Evolutionary conservation across 2,329 filamentous ascomycete species (phyloP).

Genomic region (Cercospora sojina): DNA sequence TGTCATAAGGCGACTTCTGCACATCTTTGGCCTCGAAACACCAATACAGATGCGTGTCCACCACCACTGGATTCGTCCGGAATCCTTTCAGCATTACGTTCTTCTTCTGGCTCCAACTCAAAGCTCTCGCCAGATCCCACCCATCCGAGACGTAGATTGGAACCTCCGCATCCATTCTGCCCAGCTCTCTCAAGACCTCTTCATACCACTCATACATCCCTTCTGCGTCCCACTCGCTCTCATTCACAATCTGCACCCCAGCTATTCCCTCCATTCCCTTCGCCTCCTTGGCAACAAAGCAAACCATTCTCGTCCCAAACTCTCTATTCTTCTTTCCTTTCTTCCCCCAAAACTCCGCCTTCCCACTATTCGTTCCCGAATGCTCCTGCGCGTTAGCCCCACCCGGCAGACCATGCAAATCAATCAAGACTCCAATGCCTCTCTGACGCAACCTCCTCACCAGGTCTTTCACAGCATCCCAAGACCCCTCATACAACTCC

Average conservation of each 20-base stretch:
- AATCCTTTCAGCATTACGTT: slow-evolving; percentile 20
- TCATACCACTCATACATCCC: slow-evolving; percentile 60
- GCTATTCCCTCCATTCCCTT: slow-evolving; percentile 48
- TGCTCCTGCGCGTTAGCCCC: slow-evolving; percentile 58
- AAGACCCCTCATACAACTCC: slow-evolving; percentile 55
- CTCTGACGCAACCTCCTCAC: slow-evolving; percentile 46
- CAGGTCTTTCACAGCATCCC: slow-evolving; percentile 51
- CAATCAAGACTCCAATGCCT: slow-evolving; percentile 58
- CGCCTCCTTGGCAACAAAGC: slow-evolving; percentile 53
- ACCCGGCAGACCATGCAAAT: slow-evolving; percentile 59
- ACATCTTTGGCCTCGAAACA: slow-evolving; percentile 57
- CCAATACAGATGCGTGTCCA: slow-evolving; percentile 62
- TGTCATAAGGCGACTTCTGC: slow-evolving; percentile 52
- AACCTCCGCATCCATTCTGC: slow-evolving; percentile 50
- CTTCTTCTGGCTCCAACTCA: slow-evolving; percentile 45
- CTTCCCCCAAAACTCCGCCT: slow-evolving; percentile 54
- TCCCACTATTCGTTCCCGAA: slow-evolving; percentile 55
- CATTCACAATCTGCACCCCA: slow-evolving; percentile 60
- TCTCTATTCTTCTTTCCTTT: slow-evolving; percentile 42
- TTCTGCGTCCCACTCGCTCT: slow-evolving; percentile 52
- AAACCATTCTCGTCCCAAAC: slow-evolving; percentile 49
- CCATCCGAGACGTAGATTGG: slow-evolving; percentile 60
- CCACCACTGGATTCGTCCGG: slow-evolving; percentile 50
- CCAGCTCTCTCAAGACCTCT: slow-evolving; percentile 49
- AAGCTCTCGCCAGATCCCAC: slow-evolving; percentile 52